Evolutionary conservation across 805 yeast genomes (phyloP), one percentile per base, ranked within the genome.

Genomic region (Maudiozyma serrabonitensis): DNA sequence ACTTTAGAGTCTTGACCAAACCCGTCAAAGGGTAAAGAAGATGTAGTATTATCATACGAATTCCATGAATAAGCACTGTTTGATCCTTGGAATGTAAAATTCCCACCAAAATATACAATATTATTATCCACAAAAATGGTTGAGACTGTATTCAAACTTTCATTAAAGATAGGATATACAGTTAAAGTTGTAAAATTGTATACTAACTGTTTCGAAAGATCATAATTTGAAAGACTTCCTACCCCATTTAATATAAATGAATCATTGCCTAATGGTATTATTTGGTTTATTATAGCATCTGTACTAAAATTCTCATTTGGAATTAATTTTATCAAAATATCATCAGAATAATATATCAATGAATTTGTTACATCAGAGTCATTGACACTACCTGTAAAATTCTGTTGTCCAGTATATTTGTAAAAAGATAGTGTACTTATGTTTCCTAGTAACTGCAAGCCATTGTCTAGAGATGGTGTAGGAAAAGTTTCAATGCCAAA

Each of bases 101-200:
- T 74, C 19, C 99, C 99, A 9, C 97, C 99, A 45, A 87, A 75
- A 59, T 86, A 88, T 0, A 87, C 74, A 21, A 78, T 49, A 21
- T 75, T 66, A 34, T 67, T 63, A 65, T 81, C 82, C 48, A 80
- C 76, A 40, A 70, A 68, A 0, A 78, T 73, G 0, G 81, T 57
- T 3, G 63, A 56, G 2, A 83, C 82, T 3, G 45, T 25, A 0
- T 57, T 41, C 9, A 63, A 43, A 1, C 54, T 21, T 12, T 56
- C 42, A 25, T 60, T 38, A 41, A 69, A 66, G 6, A 71, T 53
- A 4, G 56, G 59, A 12, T 46, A 46, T 44, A 63, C 56, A 1
- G 61, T 49, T 6, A 63, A 51, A 6, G 54, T 57, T 1, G 74
- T 53, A 1, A 61, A 43, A 50, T 72, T 70, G 55, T 61, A 65